These are phyloP conservation scores for Lagenidium giganteum DNA, from an alignment of 352 stramenopile genomes.

Conservation along the genomic window DNA sequence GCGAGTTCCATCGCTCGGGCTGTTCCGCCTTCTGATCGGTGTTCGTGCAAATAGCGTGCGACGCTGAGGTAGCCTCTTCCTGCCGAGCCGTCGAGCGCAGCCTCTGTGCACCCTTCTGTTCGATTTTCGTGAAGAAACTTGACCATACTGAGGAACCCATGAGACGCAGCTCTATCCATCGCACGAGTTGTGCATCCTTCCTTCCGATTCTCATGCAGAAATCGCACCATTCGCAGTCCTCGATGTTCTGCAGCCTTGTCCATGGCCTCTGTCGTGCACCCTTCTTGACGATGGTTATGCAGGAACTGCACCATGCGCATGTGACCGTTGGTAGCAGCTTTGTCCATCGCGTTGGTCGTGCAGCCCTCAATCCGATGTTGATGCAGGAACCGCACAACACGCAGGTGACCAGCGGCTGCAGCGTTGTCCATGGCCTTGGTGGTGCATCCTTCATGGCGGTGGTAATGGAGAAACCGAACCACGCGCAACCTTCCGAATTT, in stretches of 20 bases:
- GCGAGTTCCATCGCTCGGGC: slow-evolving; percentile 65
- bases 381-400: slow-evolving; percentile 62
- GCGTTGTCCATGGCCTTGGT: slow-evolving; percentile 69
- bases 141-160: slow-evolving; percentile 57
- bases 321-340: slow-evolving; percentile 64
- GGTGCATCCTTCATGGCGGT: slow-evolving; percentile 68
- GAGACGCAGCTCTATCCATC: slow-evolving; percentile 76
- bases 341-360: slow-evolving; percentile 59
- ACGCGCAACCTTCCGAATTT: slow-evolving; percentile 61
- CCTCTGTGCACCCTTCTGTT: slow-evolving; percentile 60
- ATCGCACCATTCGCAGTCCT: slow-evolving; percentile 53
- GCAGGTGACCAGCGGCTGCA: slow-evolving; percentile 54
- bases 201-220: slow-evolving; percentile 54
- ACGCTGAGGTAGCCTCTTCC: slow-evolving; percentile 62
- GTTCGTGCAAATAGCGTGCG: slow-evolving; percentile 49
- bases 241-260: slow-evolving; percentile 60
- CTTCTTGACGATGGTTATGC: slow-evolving; percentile 33
- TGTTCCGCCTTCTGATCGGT: slow-evolving; percentile 66
- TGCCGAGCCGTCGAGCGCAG: slow-evolving; percentile 65
- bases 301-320: slow-evolving; percentile 59
- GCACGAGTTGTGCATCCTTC: slow-evolving; percentile 70
- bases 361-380: slow-evolving; percentile 56
- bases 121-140: slow-evolving; percentile 67
- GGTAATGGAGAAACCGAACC: slow-evolving; percentile 63
- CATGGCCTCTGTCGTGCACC: slow-evolving; percentile 35